These are phyloP conservation scores for Colletotrichum spinosum DNA, from an alignment of 2,329 filamentous ascomycete genomes.

Conservation along the genomic window DNA sequence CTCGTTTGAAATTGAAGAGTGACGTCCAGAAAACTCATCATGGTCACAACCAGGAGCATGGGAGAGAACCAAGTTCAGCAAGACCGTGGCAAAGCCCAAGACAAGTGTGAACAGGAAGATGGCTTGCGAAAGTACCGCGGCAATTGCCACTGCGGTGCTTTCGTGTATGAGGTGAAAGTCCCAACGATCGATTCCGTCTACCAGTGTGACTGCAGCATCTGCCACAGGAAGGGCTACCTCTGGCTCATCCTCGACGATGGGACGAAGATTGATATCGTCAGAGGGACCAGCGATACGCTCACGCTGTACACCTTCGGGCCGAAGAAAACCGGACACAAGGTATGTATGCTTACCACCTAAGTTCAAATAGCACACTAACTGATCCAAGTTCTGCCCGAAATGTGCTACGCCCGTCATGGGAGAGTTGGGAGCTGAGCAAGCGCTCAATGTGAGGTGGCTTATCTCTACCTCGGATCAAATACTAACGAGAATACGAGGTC, in stretches of 20 bases:
- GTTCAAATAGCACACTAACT: too few relatives aligned
- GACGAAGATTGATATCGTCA: conserved; percentile 54
- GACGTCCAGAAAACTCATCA: not conserved
- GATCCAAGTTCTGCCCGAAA: conserved; percentile 60
- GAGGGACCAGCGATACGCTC: conserved; percentile 55
- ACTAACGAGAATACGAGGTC: conserved; percentile 43
- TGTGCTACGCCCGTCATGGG: conserved; percentile 60
- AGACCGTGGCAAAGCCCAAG: not conserved
- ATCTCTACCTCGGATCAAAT: not conserved
- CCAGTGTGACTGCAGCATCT: conserved; percentile 77
- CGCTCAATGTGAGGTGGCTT: conserved; percentile 54
- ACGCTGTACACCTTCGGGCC: conserved; percentile 57
- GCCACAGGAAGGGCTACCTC: conserved; percentile 61
- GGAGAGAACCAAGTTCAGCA: not conserved
- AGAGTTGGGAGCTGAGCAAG: conserved; percentile 39
- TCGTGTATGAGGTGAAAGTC: conserved; percentile 61
- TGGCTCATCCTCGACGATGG: conserved; percentile 48
- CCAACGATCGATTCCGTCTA: conserved; percentile 67
- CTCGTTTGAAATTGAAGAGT: too few relatives aligned
- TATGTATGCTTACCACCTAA: conserved; percentile 37
- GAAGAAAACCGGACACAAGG: conserved; percentile 55
- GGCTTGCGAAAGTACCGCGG: conserved; percentile 54
- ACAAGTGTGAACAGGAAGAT: not conserved
- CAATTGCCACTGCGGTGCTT: conserved; percentile 68
- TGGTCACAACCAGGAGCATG: conserved; percentile 15